These are phyloP conservation scores for Cyamopsis tetragonoloba DNA, from an alignment of 306 rosid genomes.

Conservation along the genomic window DNA sequence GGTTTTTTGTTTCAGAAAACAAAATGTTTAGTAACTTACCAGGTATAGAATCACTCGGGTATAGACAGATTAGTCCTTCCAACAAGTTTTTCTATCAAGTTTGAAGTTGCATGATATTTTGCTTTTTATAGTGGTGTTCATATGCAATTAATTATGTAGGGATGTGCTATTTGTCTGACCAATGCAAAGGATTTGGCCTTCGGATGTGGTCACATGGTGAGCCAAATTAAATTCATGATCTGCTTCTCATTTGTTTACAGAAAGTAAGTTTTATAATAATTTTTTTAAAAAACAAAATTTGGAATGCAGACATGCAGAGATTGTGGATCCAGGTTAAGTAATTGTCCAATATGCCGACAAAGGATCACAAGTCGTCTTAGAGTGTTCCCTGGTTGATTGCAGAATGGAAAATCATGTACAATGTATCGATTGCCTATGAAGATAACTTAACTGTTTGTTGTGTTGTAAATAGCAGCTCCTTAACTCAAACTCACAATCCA, in stretches of 20 bases:
- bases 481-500: too few relatives aligned
- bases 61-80: too few relatives aligned
- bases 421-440: neutral
- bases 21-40: neutral
- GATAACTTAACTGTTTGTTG: too few relatives aligned
- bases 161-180: slow-evolving; percentile 75
- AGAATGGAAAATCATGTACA: neutral
- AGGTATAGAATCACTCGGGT: neutral
- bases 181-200: slow-evolving; percentile 73
- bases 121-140: neutral
- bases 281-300: slow-evolving; percentile 4
- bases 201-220: slow-evolving; percentile 86
- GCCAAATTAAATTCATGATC: slow-evolving; percentile 16
- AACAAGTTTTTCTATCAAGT: neutral
- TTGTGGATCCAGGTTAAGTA: slow-evolving; percentile 60
- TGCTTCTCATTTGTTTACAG: neutral
- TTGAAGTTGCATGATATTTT: neutral
- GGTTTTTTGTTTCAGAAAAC: neutral
- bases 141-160: slow-evolving; percentile 39
- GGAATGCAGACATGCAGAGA: slow-evolving; percentile 70
- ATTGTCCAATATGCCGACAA: slow-evolving; percentile 74
- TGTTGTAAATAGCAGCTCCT: too few relatives aligned
- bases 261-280: neutral
- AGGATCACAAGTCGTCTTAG: slow-evolving; percentile 66
- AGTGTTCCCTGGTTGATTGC: slow-evolving; percentile 54